Evolutionary conservation across 805 yeast species (phyloP), one percentile per base, ranked within the genome.

Genomic region (Myxozyma geophila): DNA sequence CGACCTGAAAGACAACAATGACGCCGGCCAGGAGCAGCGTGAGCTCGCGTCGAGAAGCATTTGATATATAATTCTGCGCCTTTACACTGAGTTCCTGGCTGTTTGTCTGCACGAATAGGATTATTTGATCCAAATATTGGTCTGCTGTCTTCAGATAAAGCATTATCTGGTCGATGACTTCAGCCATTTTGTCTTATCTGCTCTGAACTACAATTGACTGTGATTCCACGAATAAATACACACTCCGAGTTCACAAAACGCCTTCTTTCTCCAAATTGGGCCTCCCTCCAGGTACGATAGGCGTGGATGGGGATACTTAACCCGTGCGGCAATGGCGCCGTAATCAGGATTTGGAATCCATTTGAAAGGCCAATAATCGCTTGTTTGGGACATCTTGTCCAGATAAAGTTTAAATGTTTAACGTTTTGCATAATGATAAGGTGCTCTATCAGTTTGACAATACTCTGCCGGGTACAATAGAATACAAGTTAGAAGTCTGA

Each of bases 21-120:
- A 59, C 63, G 10, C 28, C 59, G n/a, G 36, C 59, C 1, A 47
- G 41, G 8, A 54, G 33, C 48, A 54, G 23, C 9, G 48, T 46
- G 12, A 50, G 28, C 21, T 58, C 61, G 35, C 61, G 61, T 23
- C 46, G 41, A 12, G 51, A 13, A 13, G 61, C 59, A 47, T 47
- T 56, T 7, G 47, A 21, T 8, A 40, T 7, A n/a, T 40, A 41
- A 8, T 12, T 21, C 40, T 43, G 61, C 3, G 50, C 61, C 33
- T 21, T 51, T 19, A 6, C 17, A 13, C 39, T 21, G 35, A 43
- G 37, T 15, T 39, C 54, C 28, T 56, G 46, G n/a, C 54, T n/a
- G 7, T 13, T 37, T n/a, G 53, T 49, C 12, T 47, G 48, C 13
- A 47, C 60, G 33, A 23, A 21, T 13, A 40, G 35, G 21, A 48